Percentiles rank a stretch among this genome's conserved stretches.
Evolutionary conservation across 176 grass and related monocot species (phyloP).

Genomic region (Thinopyrum elongatum): DNA sequence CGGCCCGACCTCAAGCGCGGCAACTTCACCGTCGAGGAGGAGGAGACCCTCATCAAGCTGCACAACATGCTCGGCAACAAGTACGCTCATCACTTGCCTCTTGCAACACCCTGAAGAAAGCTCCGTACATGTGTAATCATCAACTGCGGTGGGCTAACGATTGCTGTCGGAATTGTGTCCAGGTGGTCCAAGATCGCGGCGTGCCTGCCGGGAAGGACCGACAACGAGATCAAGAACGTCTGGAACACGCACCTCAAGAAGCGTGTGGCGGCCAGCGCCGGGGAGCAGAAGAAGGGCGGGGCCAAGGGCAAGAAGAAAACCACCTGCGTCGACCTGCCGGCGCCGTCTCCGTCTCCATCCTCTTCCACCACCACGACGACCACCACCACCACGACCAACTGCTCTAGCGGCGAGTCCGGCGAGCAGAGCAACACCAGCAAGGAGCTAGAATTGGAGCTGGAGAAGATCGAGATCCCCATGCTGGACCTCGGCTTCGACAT

Average conservation of each 20-base stretch:
- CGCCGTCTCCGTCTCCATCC: constrained; percentile 17
- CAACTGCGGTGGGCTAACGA: not conserved
- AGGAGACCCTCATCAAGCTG: constrained; percentile 70
- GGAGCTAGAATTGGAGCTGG: not conserved
- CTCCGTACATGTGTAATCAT: not conserved
- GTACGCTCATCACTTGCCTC: not conserved
- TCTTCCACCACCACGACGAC: constrained; percentile 29
- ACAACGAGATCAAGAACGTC: constrained; percentile 99
- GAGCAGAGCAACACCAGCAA: constrained; percentile 53
- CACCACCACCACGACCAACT: constrained; percentile 14
- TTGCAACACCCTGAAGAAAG: not conserved
- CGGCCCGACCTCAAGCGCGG: constrained; percentile 92
- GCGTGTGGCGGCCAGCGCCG: constrained; percentile 28
- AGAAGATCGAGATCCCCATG: constrained; percentile 33
- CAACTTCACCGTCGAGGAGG: constrained; percentile 77
- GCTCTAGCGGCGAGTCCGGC: constrained; percentile 38
- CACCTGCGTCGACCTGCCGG: not conserved
- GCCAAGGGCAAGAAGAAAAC: constrained; percentile 26
- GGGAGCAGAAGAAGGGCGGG: not conserved
- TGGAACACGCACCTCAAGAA: constrained; percentile 99
- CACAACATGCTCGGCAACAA: constrained; percentile 84
- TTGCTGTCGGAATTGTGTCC: not conserved
- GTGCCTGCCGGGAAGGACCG: constrained; percentile 80
- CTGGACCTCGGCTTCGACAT: constrained; percentile 35
- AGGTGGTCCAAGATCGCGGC: constrained; percentile 97